Evolutionary conservation across 1,284 basidiomycete species (phyloP), one percentile per base, ranked within the genome.

Genomic region (Coriolopsis trogii): DNA sequence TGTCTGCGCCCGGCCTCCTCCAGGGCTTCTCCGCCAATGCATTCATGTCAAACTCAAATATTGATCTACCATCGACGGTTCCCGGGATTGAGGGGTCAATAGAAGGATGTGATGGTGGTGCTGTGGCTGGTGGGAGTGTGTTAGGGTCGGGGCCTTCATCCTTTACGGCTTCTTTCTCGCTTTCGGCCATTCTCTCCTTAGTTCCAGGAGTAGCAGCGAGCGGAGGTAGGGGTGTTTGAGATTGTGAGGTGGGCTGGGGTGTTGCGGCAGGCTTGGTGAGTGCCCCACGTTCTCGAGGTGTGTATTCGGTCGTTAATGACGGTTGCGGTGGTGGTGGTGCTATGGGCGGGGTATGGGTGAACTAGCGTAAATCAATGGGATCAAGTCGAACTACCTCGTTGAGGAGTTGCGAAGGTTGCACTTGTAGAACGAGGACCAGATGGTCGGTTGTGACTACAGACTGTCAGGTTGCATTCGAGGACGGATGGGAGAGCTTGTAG

Each of bases 1-100:
- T 78, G 73, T 98, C 94, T 6, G 93, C 88, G 15, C 97, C 97
- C 8, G 95, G 91, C 48, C 89, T 75, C 52, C 96, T 78, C 97
- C 97, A 99, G 3, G 91, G 89, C 68, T 97, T 96, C 51, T 92
- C 89, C 20, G 89, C 76, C 69, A 98, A 79, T 20, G 88, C 82
- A 21, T 78, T 80, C 43, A 98, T 68, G 69, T 99, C 96, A 38
- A 96, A 81, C 55, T 98, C 94, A 41, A 95, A 86, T 45, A 98
- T 91, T 6, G 89, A 87, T 24, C 89, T 84, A 7, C 90, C 91
- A 54, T 92, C 89, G 33, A 89, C 71, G 36, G 83, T 76, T 2
- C 91, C 91, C 0, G 83, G 72, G 6, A 74, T 76, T 29, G 75
- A 73, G 3, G 87, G 85, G 62, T 94, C 88, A 59, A 95, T 84